phyloP scores from a whole-genome alignment of 768 basidiomycete genomes.

The Hygrophoropsis aurantiaca region DNA sequence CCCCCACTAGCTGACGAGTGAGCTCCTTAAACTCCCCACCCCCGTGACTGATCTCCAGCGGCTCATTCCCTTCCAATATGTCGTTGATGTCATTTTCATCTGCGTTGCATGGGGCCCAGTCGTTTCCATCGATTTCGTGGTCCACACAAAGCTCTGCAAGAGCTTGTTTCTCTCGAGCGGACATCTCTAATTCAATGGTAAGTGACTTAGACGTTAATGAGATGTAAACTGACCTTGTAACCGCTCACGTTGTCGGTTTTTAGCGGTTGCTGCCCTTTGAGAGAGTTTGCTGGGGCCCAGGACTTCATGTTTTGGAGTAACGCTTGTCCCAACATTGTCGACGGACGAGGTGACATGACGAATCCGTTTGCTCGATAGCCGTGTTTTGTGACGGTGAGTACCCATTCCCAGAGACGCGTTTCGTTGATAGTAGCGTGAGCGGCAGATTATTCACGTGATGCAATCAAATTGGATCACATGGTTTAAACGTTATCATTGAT shows the following conservation, averaged over 20 bases:
- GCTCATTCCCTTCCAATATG: neutral
- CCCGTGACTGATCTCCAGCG: slow-evolving; percentile 3
- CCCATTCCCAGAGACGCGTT: too few relatives aligned
- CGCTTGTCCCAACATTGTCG: neutral
- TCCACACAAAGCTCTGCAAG: neutral
- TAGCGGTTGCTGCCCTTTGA: neutral
- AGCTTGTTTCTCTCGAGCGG: neutral
- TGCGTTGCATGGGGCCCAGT: neutral
- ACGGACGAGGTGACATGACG: neutral
- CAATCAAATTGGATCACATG: too few relatives aligned
- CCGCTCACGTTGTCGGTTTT: neutral
- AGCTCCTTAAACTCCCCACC: slow-evolving; percentile 6
- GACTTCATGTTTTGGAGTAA: neutral
- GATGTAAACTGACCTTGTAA: neutral
- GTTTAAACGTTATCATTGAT: too few relatives aligned
- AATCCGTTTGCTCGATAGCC: neutral
- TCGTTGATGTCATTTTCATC: neutral
- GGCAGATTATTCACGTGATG: too few relatives aligned
- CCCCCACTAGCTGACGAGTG: neutral
- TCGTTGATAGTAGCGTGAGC: too few relatives aligned
- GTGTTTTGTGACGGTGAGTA: neutral
- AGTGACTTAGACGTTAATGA: too few relatives aligned
- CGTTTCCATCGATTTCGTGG: too few relatives aligned
- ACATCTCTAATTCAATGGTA: neutral
- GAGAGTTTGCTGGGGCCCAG: neutral